A percentile compares a stretch with the other conserved stretches of the same genome.
These are phyloP conservation scores for Carpinus viminea DNA, from an alignment of 306 rosid genomes.

Conservation along the genomic window DNA sequence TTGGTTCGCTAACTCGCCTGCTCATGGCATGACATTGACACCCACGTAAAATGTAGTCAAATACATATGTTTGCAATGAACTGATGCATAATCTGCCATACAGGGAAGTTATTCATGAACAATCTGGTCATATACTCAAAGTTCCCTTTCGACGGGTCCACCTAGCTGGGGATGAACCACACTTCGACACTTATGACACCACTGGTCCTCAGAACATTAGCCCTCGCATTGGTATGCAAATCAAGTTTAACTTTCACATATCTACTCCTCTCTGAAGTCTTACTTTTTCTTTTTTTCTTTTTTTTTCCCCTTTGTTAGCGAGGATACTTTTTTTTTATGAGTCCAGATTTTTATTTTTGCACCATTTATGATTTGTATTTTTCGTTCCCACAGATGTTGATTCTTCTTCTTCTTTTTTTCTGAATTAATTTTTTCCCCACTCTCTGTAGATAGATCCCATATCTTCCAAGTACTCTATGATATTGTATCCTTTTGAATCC, in stretches of 20 bases:
- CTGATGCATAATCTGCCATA: conserved; percentile 22
- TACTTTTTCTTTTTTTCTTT: background rate
- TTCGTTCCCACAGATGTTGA: background rate
- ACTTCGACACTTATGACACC: conserved; percentile 85
- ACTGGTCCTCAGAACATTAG: conserved; percentile 88
- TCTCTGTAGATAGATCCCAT: background rate
- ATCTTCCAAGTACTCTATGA: background rate
- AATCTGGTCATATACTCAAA: conserved; percentile 81
- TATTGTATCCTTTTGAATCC: background rate
- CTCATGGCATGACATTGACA: conserved; percentile 8
- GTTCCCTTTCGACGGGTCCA: conserved; percentile 89
- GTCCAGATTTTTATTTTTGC: too few relatives aligned
- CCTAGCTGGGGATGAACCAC: conserved; percentile 76
- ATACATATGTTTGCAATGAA: conserved; percentile 6
- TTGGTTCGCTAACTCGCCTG: conserved; percentile 12
- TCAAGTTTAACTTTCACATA: conserved; percentile 6
- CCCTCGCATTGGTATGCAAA: conserved; percentile 73
- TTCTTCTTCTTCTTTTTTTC: background rate
- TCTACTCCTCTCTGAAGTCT: conserved; percentile 13
- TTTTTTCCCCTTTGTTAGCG: background rate
- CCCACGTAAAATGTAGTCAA: background rate
- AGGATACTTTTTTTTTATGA: too few relatives aligned
- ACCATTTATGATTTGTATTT: too few relatives aligned
- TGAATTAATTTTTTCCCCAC: too few relatives aligned
- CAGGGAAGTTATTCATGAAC: conserved; percentile 81